Base-by-base conservation (phyloP, 306 rosid species). In the Castanea sativa region DNA sequence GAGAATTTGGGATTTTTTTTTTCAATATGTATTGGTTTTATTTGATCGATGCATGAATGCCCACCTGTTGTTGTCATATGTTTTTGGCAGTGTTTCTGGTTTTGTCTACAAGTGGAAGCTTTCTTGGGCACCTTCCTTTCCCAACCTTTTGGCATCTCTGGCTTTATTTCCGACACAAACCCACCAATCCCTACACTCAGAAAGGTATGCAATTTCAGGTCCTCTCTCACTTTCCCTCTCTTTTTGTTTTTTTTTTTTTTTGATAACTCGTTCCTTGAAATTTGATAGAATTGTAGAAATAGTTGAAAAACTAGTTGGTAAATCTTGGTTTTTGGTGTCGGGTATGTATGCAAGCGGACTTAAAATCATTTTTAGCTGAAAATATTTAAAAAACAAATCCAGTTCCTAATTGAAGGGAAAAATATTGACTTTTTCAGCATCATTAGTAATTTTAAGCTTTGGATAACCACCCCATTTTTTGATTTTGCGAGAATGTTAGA, bases 61-160 rank as follows among this genome's bases (percentile, higher is more conserved):
- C 45, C 10, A 7, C 45, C 45, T 7, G 45, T 38, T 38, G 11
- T 7, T 38, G 45, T 38, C 45, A 7, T 11, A 38, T 7, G 11
- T 38, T 6, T 38, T 38, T 38, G 43, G 43, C 43, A 38, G 43
- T 38, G 10, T 38, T 7, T 1, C 43, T 38, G 43, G 43, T 38
- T 38, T 38, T 6, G 43, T 38, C 43, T 38, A 38, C 43, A 38
- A 0, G 43, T 38, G 43, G 10, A 38, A 38, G 12, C 82, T 87
- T 68, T 88, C 92, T 25, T 91, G 89, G 90, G 51, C 83, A 1
- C 80, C 87, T 73, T 85, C 92, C 14, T 83, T 88, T 74, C 87
- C 91, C 71, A 76, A 79, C 16, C 76, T 89, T 20, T 32, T 5
- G 65, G 58, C 68, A 32, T 74, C 79, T 74, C 59, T 2, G 10